Percentiles rank a stretch among this genome's conserved stretches.
Evolutionary conservation across 495 filamentous ascomycete species (phyloP).

Genomic region (Neurospora sp.): DNA sequence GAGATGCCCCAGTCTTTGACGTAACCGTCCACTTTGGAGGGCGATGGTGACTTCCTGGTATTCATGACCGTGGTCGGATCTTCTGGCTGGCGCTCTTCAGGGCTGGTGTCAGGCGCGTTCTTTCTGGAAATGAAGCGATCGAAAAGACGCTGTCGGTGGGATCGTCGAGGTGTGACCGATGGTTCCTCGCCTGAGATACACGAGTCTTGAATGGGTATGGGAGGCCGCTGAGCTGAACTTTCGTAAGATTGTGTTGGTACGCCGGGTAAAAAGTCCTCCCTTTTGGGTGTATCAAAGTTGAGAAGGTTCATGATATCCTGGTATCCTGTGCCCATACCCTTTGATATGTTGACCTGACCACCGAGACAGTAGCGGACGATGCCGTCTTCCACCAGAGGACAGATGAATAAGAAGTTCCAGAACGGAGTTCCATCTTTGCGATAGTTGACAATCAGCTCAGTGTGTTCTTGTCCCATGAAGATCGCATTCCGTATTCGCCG

Average conservation of each 20-base stretch:
- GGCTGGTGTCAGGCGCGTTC: neutral
- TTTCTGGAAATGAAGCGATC: neutral
- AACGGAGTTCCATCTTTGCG: slow-evolving; percentile 43
- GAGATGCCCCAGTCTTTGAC: neutral
- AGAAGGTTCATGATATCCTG: slow-evolving; percentile 42
- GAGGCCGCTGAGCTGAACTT: neutral
- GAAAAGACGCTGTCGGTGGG: neutral
- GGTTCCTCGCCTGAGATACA: neutral
- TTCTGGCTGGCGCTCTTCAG: neutral
- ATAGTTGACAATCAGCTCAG: slow-evolving; percentile 44
- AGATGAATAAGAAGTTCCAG: slow-evolving; percentile 46
- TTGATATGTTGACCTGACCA: slow-evolving; percentile 47
- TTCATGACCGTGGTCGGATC: neutral
- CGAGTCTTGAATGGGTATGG: neutral
- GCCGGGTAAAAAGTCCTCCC: neutral
- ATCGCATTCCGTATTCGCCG: slow-evolving; percentile 34
- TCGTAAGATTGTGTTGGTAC: neutral
- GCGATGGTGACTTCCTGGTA: neutral
- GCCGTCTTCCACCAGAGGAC: slow-evolving; percentile 38
- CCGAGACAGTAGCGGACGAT: slow-evolving; percentile 40
- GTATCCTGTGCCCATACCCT: slow-evolving; percentile 33
- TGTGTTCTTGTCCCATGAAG: slow-evolving; percentile 30
- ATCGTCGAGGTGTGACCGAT: neutral
- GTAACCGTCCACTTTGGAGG: neutral
- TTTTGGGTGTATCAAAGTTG: slow-evolving; percentile 12